Evolutionary conservation across 2,329 filamentous ascomycete species (phyloP).

Genomic region (Venturia asperata): DNA sequence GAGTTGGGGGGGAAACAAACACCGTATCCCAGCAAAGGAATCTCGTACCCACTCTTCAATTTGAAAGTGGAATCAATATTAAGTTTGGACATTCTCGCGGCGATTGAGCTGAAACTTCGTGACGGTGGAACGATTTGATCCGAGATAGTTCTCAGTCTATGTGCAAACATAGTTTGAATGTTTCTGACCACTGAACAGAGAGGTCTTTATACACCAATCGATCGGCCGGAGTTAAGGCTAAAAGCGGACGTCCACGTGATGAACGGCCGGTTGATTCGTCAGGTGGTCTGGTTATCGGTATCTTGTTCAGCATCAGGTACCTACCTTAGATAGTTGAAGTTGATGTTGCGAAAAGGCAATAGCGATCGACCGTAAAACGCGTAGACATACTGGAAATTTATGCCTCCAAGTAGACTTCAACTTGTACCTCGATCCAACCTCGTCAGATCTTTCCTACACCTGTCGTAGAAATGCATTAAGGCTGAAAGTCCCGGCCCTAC

Average conservation of each 20-base stretch:
- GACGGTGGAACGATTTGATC: neutral
- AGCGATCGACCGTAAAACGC: no score
- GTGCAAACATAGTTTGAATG: neutral
- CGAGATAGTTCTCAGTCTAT: neutral
- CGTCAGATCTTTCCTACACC: no score
- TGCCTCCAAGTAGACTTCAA: no score
- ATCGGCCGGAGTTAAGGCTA: neutral
- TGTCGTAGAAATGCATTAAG: no score
- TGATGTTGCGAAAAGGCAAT: no score
- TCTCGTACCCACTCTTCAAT: constrained; percentile 54
- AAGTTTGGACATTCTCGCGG: constrained; percentile 36
- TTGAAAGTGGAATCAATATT: constrained; percentile 43
- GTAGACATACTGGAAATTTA: no score
- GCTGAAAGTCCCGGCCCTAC: no score
- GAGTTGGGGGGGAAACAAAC: constrained; percentile 32
- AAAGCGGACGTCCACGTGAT: neutral
- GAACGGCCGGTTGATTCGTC: neutral
- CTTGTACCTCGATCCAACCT: no score
- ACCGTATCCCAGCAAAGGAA: constrained; percentile 54
- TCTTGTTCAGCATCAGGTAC: no score
- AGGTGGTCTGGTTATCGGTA: neutral
- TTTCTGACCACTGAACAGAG: neutral
- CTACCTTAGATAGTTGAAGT: no score
- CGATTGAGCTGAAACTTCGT: neutral
- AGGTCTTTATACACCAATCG: neutral